These are phyloP conservation scores for Lactifluus volemus DNA, from an alignment of 768 basidiomycete species.

Conservation along the genomic window DNA sequence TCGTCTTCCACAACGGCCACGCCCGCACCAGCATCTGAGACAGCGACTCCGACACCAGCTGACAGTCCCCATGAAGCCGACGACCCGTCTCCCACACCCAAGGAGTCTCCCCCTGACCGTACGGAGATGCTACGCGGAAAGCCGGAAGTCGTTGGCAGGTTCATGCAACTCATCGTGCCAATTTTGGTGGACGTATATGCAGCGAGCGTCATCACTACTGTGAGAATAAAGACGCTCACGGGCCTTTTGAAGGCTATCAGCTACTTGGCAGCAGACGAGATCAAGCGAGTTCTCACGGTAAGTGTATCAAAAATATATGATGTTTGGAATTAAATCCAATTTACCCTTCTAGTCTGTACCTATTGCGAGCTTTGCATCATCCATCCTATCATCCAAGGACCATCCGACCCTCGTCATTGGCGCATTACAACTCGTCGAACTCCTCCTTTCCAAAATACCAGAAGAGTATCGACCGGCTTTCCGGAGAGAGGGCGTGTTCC, in stretches of 20 bases:
- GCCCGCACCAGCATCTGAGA: constrained; percentile 28
- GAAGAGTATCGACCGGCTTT: constrained; percentile 81
- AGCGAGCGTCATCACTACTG: constrained; percentile 85
- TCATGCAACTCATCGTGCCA: constrained; percentile 84
- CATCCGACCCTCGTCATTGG: constrained; percentile 79
- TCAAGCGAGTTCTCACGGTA: constrained; percentile 73
- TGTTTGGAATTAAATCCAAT: background rate
- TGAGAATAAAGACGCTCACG: constrained; percentile 82
- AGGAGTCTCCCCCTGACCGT: constrained; percentile 42
- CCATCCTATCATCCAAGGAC: constrained; percentile 88
- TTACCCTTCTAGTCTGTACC: constrained; percentile 64
- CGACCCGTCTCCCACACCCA: constrained; percentile 16
- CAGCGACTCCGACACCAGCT: constrained; percentile 26
- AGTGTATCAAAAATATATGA: constrained; percentile 22
- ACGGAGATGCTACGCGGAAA: constrained; percentile 69
- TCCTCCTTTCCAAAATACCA: constrained; percentile 78
- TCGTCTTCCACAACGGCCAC: constrained; percentile 16
- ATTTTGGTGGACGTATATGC: constrained; percentile 98
- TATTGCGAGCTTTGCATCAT: constrained; percentile 90
- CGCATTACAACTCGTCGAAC: constrained; percentile 88
- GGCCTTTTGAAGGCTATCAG: constrained; percentile 87
- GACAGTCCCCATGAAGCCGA: constrained; percentile 22
- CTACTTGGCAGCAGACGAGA: constrained; percentile 69
- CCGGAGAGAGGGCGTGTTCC: constrained; percentile 91
- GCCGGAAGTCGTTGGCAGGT: constrained; percentile 68